These are phyloP conservation scores for Marasmius oreades DNA, from an alignment of 1,284 basidiomycete genomes.

Conservation along the genomic window DNA sequence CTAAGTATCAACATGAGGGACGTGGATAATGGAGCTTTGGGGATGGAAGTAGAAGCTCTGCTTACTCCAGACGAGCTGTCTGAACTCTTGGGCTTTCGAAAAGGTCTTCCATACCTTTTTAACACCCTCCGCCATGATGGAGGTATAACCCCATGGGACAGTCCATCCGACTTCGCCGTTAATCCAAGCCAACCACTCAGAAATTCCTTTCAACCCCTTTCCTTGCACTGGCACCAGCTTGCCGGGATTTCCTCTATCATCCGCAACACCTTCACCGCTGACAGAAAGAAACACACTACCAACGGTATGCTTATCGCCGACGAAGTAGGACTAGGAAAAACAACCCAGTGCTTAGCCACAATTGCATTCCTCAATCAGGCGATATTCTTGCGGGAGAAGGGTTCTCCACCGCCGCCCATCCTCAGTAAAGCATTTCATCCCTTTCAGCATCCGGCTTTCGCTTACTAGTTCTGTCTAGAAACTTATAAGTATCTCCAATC, in stretches of 20 bases:
- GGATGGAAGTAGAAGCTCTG: constrained; percentile 21
- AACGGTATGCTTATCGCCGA: constrained; percentile 25
- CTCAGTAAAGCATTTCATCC: constrained; percentile 19
- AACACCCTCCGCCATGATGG: constrained; percentile 15
- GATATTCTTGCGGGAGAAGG: constrained; percentile 5
- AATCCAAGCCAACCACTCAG: constrained; percentile 1
- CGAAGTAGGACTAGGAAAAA: constrained; percentile 32
- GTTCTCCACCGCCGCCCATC: constrained; percentile 10
- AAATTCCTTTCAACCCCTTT: too few relatives aligned
- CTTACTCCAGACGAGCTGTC: constrained; percentile 9
- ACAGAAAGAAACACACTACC: background rate
- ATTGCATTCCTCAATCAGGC: constrained; percentile 21
- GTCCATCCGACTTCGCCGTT: background rate
- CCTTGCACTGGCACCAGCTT: constrained; percentile 31
- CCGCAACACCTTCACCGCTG: constrained; percentile 17
- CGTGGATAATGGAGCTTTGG: constrained; percentile 15
- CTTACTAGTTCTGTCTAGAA: constrained; percentile 5
- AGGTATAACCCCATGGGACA: constrained; percentile 20
- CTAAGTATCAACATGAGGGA: background rate
- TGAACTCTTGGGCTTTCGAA: constrained; percentile 17
- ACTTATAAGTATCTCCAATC: background rate
- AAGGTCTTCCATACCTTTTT: constrained; percentile 20
- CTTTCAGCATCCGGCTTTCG: background rate
- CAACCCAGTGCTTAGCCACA: constrained; percentile 16
- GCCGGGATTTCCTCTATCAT: constrained; percentile 25